Percentiles rank a stretch among this genome's conserved stretches.
phyloP scores from a whole-genome alignment of 768 basidiomycete genomes.

The Collybiopsis confluens region DNA sequence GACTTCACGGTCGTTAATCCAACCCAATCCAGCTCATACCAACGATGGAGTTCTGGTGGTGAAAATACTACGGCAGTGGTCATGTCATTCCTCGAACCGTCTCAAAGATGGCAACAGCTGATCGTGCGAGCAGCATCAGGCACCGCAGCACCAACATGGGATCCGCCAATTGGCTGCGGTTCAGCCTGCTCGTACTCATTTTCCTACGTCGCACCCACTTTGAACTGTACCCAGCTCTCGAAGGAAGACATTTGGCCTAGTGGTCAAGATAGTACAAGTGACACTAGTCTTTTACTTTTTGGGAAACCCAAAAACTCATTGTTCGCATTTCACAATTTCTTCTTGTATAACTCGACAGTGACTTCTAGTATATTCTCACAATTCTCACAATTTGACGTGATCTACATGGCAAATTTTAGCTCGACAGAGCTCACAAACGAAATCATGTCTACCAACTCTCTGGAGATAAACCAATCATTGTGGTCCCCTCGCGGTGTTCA shows the following conservation, averaged over 20 bases:
- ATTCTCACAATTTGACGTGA: background rate
- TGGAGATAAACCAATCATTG: background rate
- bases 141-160: background rate
- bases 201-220: background rate
- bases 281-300: no score
- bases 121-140: background rate
- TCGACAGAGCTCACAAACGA: background rate
- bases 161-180: background rate
- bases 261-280: background rate
- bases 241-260: background rate
- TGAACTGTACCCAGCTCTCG: background rate
- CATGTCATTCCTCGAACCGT: background rate
- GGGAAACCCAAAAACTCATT: no score
- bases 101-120: background rate
- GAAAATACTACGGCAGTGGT: background rate
- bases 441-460: background rate
- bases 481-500: background rate
- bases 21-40: no score
- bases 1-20: background rate
- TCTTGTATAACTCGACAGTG: no score
- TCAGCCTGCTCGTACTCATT: background rate
- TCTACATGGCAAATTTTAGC: background rate
- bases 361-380: background rate
- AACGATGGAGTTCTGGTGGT: background rate
- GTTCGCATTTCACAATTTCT: no score